phyloP scores from a whole-genome alignment of 768 basidiomycete genomes.

The Lactarius indigo region DNA sequence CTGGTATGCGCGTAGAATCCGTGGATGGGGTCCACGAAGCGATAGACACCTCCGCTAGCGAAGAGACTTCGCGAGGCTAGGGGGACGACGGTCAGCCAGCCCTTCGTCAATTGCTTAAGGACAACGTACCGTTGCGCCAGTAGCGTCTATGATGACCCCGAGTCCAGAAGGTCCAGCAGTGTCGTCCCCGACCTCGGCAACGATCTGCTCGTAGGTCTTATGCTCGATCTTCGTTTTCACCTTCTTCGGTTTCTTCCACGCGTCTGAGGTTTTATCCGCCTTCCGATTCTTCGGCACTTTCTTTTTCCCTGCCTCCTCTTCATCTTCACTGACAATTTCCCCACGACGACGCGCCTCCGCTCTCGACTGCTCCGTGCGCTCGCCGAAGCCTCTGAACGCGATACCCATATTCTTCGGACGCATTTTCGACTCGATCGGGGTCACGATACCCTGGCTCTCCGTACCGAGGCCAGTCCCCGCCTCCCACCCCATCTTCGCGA shows the following conservation, averaged over 20 bases:
- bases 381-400: conserved; percentile 81
- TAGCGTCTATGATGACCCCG: conserved; percentile 92
- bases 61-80: conserved; percentile 84
- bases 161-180: conserved; percentile 45
- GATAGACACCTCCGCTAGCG: conserved; percentile 71
- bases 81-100: conserved; percentile 15
- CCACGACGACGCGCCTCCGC: conserved; percentile 73
- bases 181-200: conserved; percentile 80
- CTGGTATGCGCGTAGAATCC: conserved; percentile 87
- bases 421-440: conserved; percentile 80
- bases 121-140: conserved; percentile 78
- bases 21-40: conserved; percentile 84
- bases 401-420: conserved; percentile 86
- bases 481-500: conserved; percentile 96
- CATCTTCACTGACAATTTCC: conserved; percentile 72
- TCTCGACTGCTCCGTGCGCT: conserved; percentile 83
- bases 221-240: conserved; percentile 83
- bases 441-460: conserved; percentile 77
- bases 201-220: conserved; percentile 95
- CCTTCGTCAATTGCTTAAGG: conserved; percentile 9
- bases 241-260: conserved; percentile 86
- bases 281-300: conserved; percentile 52
- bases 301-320: conserved; percentile 48
- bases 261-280: conserved; percentile 53
- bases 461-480: conserved; percentile 75